phyloP scores from a whole-genome alignment of 208 protist genomes.

The Wallacemonas sp. region DNA sequence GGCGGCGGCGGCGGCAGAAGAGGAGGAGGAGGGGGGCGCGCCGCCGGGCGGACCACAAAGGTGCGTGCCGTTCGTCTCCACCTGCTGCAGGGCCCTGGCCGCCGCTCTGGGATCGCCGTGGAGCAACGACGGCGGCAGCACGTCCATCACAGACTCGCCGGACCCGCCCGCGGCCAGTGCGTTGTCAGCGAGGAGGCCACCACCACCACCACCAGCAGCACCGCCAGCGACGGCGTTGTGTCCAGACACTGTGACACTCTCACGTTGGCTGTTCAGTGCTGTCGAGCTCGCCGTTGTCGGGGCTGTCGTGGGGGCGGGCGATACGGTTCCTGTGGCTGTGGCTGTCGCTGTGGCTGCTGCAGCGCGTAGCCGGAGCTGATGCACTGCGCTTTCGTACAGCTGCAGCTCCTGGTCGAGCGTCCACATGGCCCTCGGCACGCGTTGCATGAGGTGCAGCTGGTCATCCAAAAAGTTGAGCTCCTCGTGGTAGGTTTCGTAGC shows the following conservation, averaged over 20 bases:
- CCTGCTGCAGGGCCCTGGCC: neutral
- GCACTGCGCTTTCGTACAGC: slow-evolving; percentile 52
- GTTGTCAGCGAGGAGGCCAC: too few species aligned
- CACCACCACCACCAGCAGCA: too few species aligned
- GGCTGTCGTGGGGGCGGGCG: neutral
- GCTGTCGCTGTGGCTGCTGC: neutral
- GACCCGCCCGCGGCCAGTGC: too few species aligned
- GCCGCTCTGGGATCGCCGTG: neutral
- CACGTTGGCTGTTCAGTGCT: too few species aligned
- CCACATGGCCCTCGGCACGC: slow-evolving; percentile 76
- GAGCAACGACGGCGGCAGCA: slow-evolving; percentile 11
- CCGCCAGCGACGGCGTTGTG: too few species aligned
- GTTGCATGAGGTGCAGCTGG: slow-evolving; percentile 44
- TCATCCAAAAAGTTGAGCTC: slow-evolving; percentile 90
- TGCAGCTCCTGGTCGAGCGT: slow-evolving; percentile 68
- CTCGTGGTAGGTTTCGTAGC: slow-evolving; percentile 92
- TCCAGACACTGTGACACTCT: too few species aligned
- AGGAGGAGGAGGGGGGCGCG: too few species aligned
- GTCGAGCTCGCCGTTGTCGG: neutral
- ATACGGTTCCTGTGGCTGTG: neutral
- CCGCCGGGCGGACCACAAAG: too few species aligned
- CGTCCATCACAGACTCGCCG: neutral
- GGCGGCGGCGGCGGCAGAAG: too few species aligned
- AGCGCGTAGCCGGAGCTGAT: neutral
- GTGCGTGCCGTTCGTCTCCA: slow-evolving; percentile 2